phyloP scores from a whole-genome alignment of 75 land plant genomes.

The Ceratopteris richardii region DNA sequence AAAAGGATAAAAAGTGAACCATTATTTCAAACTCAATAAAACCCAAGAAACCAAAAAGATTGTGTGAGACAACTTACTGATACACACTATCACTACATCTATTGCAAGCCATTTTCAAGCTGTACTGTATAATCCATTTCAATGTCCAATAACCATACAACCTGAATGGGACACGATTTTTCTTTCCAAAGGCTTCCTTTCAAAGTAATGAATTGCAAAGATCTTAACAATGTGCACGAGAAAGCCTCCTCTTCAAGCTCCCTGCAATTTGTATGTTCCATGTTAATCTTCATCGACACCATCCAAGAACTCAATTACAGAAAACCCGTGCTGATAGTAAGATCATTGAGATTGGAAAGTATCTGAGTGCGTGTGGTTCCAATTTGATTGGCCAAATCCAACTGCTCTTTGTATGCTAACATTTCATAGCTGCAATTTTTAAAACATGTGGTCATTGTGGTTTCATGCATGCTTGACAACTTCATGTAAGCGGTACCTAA shows the following conservation, averaged over 20 bases:
- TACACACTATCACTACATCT: too few relatives aligned
- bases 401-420: constrained; percentile 74
- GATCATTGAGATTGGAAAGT: constrained; percentile 72
- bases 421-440: constrained; percentile 66
- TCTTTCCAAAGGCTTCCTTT: too few relatives aligned
- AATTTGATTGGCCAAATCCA: constrained; percentile 82
- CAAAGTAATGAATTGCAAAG: neutral
- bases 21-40: too few relatives aligned
- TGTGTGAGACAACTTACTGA: too few relatives aligned
- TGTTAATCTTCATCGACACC: neutral
- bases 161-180: neutral
- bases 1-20: too few relatives aligned
- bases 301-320: too few relatives aligned
- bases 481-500: too few relatives aligned
- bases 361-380: constrained; percentile 83
- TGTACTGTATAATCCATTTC: neutral
- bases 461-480: too few relatives aligned
- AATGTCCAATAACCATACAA: neutral
- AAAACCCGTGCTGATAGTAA: constrained; percentile 69
- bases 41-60: too few relatives aligned
- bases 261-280: neutral
- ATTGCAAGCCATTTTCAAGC: too few relatives aligned
- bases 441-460: too few relatives aligned
- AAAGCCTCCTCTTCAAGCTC: neutral
- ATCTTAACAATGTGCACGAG: neutral